Conservation (phyloP, 441 rosid genomes). For the Codiaeum variegatum region DNA sequence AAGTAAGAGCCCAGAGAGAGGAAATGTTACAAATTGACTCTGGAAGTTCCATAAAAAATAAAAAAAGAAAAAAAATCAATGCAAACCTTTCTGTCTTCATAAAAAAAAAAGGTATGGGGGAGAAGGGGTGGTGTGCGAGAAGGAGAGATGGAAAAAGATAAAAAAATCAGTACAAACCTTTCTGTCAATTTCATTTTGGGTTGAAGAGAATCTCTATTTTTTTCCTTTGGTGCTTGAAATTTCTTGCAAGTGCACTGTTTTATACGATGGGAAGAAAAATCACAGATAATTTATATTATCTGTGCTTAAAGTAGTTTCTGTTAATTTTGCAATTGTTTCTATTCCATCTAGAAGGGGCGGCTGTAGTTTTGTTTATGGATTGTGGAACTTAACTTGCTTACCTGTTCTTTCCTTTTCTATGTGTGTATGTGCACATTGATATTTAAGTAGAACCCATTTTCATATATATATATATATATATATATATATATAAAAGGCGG, state of each 20-base stretch:
- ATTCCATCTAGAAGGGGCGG: background rate
- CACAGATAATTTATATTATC: too few relatives aligned
- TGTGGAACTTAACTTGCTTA: background rate
- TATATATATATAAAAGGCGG: too few relatives aligned
- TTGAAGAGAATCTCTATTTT: background rate
- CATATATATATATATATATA: too few relatives aligned
- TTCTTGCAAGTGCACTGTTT: background rate
- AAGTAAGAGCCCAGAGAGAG: slow-evolving; percentile 18
- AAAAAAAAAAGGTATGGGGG: background rate
- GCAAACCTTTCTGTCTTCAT: too few relatives aligned
- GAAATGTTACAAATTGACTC: slow-evolving; percentile 25
- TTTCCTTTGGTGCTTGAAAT: background rate
- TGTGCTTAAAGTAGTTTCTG: too few relatives aligned
- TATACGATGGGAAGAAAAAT: too few relatives aligned
- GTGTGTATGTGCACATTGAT: background rate
- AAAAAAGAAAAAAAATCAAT: too few relatives aligned
- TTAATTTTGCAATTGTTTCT: background rate
- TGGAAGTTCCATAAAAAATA: slow-evolving; percentile 30
- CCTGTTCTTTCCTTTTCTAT: background rate
- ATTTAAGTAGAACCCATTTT: background rate
- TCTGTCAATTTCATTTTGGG: background rate
- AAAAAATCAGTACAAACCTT: background rate
- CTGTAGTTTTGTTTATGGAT: background rate
- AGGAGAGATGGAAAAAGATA: background rate
- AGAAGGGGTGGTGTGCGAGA: too few relatives aligned